Evolutionary conservation across 2,329 filamentous ascomycete genomes (phyloP).

Genomic region (Ophiostoma sp.): DNA sequence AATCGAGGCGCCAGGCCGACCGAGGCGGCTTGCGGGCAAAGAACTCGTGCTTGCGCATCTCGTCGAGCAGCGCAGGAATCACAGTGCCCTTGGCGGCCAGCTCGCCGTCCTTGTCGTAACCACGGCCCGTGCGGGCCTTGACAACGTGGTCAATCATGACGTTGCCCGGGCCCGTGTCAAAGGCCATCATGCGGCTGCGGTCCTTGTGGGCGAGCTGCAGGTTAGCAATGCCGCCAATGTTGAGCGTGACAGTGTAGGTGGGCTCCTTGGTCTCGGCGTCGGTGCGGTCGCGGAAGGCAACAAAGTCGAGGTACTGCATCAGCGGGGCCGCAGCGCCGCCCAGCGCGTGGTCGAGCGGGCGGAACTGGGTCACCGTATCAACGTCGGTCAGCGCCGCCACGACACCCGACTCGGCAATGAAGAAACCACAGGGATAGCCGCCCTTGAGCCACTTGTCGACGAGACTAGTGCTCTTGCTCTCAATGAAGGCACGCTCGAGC

Average conservation of each 20-base stretch:
- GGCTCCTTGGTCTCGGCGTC: conserved; percentile 23
- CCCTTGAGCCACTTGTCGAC: conserved; percentile 36
- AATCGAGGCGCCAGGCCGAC: conserved; percentile 34
- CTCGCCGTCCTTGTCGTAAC: conserved; percentile 36
- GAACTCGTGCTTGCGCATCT: conserved; percentile 33
- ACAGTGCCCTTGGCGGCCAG: conserved; percentile 32
- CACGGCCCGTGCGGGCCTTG: conserved; percentile 32
- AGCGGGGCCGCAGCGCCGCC: conserved; percentile 36
- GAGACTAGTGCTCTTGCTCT: conserved; percentile 33
- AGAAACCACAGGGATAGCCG: conserved; percentile 35
- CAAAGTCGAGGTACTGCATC: conserved; percentile 39
- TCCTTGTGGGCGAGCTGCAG: conserved; percentile 36
- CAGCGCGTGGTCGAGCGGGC: conserved; percentile 36
- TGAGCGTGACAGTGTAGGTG: conserved; percentile 33
- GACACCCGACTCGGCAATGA: conserved; percentile 37
- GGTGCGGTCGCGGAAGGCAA: conserved; percentile 32
- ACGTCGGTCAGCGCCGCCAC: conserved; percentile 36
- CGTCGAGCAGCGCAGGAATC: conserved; percentile 28
- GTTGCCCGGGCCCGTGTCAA: conserved; percentile 37
- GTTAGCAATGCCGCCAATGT: conserved; percentile 39
- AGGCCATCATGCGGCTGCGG: conserved; percentile 38
- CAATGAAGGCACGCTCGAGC: conserved; percentile 30
- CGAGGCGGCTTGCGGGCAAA: conserved; percentile 35
- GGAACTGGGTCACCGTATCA: conserved; percentile 37
- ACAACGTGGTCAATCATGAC: conserved; percentile 38